phyloP scores from a whole-genome alignment of 1,284 basidiomycete genomes.

The Sutorius eximius region DNA sequence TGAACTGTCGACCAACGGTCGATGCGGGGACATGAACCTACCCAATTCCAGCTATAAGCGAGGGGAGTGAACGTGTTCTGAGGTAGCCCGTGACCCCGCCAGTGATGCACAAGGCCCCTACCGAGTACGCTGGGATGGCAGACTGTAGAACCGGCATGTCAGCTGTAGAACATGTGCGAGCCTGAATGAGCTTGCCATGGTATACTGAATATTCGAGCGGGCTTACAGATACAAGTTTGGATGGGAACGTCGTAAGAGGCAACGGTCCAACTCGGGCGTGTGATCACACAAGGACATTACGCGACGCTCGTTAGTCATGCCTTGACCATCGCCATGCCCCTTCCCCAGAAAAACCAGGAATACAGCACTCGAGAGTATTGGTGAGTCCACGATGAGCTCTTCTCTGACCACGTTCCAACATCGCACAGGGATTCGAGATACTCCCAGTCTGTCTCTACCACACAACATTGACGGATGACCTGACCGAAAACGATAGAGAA shows the following conservation, averaged over 20 bases:
- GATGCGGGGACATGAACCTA: conserved; percentile 32
- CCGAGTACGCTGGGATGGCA: conserved; percentile 77
- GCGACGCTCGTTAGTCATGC: background rate
- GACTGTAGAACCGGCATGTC: conserved; percentile 51
- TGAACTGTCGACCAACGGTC: background rate
- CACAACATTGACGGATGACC: background rate
- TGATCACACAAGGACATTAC: conserved; percentile 5
- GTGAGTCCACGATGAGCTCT: conserved; percentile 17
- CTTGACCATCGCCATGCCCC: conserved; percentile 4
- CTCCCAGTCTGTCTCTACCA: conserved; percentile 18
- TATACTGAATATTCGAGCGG: conserved; percentile 14
- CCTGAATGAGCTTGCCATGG: conserved; percentile 32
- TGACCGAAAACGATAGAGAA: conserved; percentile 47
- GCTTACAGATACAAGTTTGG: conserved; percentile 23
- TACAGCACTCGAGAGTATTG: conserved; percentile 31
- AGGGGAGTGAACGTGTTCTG: conserved; percentile 72
- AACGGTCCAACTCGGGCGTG: conserved; percentile 14
- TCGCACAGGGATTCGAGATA: conserved; percentile 31
- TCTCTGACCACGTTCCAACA: background rate
- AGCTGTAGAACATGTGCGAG: conserved; percentile 14
- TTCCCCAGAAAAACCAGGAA: conserved; percentile 26
- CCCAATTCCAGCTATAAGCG: conserved; percentile 79
- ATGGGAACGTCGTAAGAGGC: conserved; percentile 1
- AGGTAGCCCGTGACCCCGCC: conserved; percentile 75
- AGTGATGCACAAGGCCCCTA: conserved; percentile 75